Evolutionary conservation across 148 eudicot species (phyloP).

Genomic region (Cornus kousa): DNA sequence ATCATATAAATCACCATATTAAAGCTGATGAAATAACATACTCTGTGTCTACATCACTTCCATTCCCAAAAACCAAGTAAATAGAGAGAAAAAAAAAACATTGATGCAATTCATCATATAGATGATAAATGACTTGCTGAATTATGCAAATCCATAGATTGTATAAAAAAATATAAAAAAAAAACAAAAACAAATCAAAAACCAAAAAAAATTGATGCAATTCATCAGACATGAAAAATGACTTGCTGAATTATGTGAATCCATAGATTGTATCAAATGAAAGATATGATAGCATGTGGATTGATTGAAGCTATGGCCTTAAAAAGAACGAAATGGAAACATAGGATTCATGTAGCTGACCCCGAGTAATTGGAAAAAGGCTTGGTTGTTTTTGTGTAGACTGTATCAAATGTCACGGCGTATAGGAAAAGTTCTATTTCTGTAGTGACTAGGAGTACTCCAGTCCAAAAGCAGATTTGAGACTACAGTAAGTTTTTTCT

Average conservation of each 20-base stretch:
- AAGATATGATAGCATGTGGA: too few species aligned
- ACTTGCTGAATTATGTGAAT: background rate
- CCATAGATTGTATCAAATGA: too few species aligned
- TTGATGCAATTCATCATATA: background rate
- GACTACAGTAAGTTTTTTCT: background rate
- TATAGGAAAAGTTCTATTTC: background rate
- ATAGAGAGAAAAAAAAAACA: background rate
- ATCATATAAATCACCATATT: background rate
- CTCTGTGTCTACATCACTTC: background rate
- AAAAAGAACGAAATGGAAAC: too few species aligned
- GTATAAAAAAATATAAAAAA: too few species aligned
- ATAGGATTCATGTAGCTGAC: too few species aligned
- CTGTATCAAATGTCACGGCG: background rate
- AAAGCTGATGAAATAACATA: background rate
- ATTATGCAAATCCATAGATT: background rate
- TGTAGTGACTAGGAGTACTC: background rate
- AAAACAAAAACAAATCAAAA: too few species aligned
- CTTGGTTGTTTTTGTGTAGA: too few species aligned
- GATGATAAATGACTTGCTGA: background rate
- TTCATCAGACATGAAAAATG: background rate
- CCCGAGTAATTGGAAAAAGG: too few species aligned
- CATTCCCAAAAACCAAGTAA: background rate
- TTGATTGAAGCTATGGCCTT: too few species aligned
- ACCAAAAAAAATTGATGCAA: background rate
- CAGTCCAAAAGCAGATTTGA: background rate